Conservation (phyloP, 768 basidiomycete species). For the Boletus fagicola region DNA sequence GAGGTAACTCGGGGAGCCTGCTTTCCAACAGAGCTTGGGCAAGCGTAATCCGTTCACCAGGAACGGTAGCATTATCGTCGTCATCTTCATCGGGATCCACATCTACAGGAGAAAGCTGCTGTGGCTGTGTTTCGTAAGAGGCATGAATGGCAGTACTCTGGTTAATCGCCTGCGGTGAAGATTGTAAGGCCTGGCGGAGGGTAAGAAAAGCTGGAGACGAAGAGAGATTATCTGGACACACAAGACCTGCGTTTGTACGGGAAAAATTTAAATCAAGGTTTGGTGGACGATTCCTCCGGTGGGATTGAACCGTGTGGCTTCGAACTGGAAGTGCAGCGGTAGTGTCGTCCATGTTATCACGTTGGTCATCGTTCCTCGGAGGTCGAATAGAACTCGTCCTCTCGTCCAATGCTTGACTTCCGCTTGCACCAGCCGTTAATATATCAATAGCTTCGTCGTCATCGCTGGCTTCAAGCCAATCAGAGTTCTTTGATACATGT, state of each 20-base stretch:
- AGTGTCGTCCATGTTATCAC: constrained; percentile 17
- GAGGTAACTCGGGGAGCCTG: constrained; percentile 71
- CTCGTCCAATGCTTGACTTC: constrained; percentile 79
- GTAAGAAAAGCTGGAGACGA: constrained; percentile 63
- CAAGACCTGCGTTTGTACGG: constrained; percentile 32
- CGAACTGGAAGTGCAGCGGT: constrained; percentile 29
- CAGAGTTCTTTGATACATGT: constrained; percentile 47
- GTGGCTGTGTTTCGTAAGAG: constrained; percentile 30
- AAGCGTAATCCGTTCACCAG: constrained; percentile 64
- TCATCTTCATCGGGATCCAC: constrained; percentile 59
- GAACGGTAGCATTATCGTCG: constrained; percentile 39
- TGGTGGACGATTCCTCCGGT: constrained; percentile 58
- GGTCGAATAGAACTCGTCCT: constrained; percentile 59
- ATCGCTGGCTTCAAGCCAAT: constrained; percentile 81
- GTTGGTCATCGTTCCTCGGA: constrained; percentile 29
- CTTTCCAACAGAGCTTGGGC: constrained; percentile 77
- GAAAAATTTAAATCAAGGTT: constrained; percentile 62
- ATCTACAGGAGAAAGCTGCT: constrained; percentile 39
- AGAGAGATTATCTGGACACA: constrained; percentile 49
- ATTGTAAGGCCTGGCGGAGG: constrained; percentile 59
- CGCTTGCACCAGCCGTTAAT: constrained; percentile 77
- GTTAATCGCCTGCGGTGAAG: constrained; percentile 38
- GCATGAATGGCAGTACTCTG: constrained; percentile 22
- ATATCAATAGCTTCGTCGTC: constrained; percentile 87
- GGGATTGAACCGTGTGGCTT: constrained; percentile 29